Evolutionary conservation across 2,329 filamentous ascomycete genomes (phyloP).

Genomic region (Diaporthe humulicola): DNA sequence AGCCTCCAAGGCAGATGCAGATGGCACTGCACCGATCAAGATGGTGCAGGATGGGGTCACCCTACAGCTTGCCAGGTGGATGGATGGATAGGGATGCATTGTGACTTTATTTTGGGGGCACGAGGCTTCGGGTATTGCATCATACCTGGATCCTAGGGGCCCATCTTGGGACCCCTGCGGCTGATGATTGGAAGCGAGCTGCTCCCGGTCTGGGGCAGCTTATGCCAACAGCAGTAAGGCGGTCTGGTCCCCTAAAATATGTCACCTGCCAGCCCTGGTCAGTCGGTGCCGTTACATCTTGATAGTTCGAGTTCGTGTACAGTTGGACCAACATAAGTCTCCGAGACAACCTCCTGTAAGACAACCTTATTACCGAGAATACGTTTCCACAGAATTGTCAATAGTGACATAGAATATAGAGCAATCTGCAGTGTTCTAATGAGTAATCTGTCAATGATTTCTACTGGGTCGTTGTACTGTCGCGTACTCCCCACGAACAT

Average conservation of each 20-base stretch:
- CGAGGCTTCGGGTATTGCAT: constrained; percentile 26
- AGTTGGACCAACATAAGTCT: neutral
- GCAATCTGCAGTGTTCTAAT: neutral
- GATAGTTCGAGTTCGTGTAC: neutral
- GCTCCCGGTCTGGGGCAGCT: constrained; percentile 9
- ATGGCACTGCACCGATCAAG: neutral
- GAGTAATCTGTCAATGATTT: neutral
- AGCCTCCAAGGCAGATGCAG: neutral
- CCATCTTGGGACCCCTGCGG: neutral
- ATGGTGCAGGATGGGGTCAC: constrained; percentile 9
- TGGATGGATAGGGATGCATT: constrained; percentile 21
- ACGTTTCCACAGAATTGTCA: neutral
- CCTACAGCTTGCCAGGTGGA: neutral
- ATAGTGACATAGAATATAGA: neutral
- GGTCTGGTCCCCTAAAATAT: constrained; percentile 1
- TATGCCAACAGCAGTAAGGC: constrained; percentile 12
- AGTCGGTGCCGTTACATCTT: neutral
- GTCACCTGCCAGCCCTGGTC: constrained; percentile 16
- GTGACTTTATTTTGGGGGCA: constrained; percentile 29
- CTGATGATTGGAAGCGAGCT: constrained; percentile 23
- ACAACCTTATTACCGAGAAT: neutral
- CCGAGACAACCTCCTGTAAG: neutral
- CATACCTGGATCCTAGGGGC: constrained; percentile 27
- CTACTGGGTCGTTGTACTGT: neutral
- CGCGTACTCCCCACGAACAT: neutral